phyloP scores from a whole-genome alignment of 352 stramenopile species.

The Saprolegnia diclina region DNA sequence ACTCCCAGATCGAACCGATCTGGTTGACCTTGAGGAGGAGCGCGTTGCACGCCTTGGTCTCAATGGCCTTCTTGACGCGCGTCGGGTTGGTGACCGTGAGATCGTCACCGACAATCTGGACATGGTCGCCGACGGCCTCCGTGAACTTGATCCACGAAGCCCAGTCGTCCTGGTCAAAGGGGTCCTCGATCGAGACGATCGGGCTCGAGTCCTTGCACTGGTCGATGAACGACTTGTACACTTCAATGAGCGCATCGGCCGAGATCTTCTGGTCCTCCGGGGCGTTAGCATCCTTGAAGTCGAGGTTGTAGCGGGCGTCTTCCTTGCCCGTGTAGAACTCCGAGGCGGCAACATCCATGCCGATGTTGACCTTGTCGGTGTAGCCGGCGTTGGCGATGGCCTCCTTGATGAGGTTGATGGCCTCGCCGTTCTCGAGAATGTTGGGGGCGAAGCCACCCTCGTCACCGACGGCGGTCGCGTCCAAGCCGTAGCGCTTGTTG shows the following conservation, averaged over 20 bases:
- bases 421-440: constrained; percentile 95
- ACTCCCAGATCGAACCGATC: constrained; percentile 99
- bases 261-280: constrained; percentile 86
- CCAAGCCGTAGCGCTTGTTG: constrained; percentile 96
- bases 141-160: constrained; percentile 95
- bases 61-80: constrained; percentile 92
- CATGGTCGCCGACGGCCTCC: constrained; percentile 65
- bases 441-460: constrained; percentile 98
- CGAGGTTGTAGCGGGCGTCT: constrained; percentile 97
- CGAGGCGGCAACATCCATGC: constrained; percentile 97
- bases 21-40: constrained; percentile 99
- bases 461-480: constrained; percentile 98
- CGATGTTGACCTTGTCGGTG: constrained; percentile 94
- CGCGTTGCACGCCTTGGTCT: constrained; percentile 95
- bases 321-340: constrained; percentile 96
- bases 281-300: constrained; percentile 95
- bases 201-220: constrained; percentile 89
- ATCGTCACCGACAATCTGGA: constrained; percentile 99
- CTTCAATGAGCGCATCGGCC: constrained; percentile 92
- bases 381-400: constrained; percentile 95
- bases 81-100: constrained; percentile 98
- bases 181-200: constrained; percentile 99
- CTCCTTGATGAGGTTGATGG: constrained; percentile 96
- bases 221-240: constrained; percentile 92
- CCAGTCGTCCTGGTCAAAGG: constrained; percentile 99